A percentile compares a stretch with the other conserved stretches of the same genome.
phyloP scores from a whole-genome alignment of 2,329 filamentous ascomycete genomes.

The Epichloe scottii region DNA sequence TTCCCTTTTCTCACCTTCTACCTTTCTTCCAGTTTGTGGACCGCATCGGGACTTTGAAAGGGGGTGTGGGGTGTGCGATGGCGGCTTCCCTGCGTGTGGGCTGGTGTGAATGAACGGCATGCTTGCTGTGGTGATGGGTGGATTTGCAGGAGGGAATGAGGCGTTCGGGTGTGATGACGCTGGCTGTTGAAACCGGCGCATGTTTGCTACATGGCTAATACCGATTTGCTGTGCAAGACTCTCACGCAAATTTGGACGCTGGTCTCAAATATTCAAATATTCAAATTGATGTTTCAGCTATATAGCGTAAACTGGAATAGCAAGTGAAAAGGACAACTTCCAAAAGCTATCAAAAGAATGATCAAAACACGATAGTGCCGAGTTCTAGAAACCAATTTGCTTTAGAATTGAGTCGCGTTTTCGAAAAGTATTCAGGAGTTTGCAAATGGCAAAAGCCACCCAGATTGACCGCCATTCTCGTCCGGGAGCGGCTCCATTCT shows the following conservation, averaged over 20 bases:
- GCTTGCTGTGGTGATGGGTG: background rate
- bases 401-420: background rate
- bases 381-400: background rate
- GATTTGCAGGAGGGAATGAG: background rate
- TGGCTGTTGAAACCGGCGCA: background rate
- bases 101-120: background rate
- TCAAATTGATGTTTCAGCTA: background rate
- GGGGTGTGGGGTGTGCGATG: background rate
- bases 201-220: background rate
- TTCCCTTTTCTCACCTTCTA: background rate
- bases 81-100: background rate
- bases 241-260: background rate
- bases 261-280: background rate
- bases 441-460: background rate
- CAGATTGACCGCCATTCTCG: background rate
- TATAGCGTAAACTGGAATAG: background rate
- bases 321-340: background rate
- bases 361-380: background rate
- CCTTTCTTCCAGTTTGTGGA: background rate
- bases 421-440: background rate
- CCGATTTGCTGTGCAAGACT: background rate
- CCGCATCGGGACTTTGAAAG: background rate
- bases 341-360: background rate
- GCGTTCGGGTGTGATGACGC: background rate
- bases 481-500: background rate